These are phyloP conservation scores for Leccinum boreale DNA, from an alignment of 768 basidiomycete genomes.

Conservation along the genomic window DNA sequence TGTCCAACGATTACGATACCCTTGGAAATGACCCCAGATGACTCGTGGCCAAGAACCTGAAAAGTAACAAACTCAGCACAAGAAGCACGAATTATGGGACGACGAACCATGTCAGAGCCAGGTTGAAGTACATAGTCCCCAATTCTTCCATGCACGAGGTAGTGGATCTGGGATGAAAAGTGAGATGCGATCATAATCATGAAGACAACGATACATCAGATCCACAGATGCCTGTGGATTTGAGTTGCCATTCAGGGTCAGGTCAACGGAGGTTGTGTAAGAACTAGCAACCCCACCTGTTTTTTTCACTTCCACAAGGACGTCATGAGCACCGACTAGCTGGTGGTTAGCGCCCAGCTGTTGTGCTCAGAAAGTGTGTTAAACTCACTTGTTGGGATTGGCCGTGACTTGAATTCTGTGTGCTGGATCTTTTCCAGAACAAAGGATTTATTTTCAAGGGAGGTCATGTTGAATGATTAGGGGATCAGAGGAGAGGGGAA, in stretches of 20 bases:
- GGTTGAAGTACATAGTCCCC: slow-evolving; percentile 75
- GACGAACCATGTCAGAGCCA: slow-evolving; percentile 60
- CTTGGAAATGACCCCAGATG: slow-evolving; percentile 72
- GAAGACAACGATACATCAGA: slow-evolving; percentile 59
- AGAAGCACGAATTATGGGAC: not conserved
- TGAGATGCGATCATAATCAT: slow-evolving; percentile 3
- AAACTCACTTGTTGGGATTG: slow-evolving; percentile 66
- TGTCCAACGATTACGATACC: slow-evolving; percentile 34
- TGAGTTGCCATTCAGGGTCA: slow-evolving; percentile 4
- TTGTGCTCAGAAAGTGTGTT: not conserved
- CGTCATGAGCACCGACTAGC: slow-evolving; percentile 68
- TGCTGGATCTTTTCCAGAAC: slow-evolving; percentile 67
- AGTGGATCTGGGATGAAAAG: slow-evolving; percentile 57
- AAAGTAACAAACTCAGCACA: not conserved
- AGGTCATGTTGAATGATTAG: slow-evolving; percentile 43
- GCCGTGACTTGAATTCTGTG: slow-evolving; percentile 67
- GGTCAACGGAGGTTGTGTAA: slow-evolving; percentile 2
- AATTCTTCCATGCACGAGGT: slow-evolving; percentile 73
- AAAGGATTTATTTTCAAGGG: slow-evolving; percentile 67
- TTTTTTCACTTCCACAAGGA: slow-evolving; percentile 88
- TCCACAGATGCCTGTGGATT: slow-evolving; percentile 74
- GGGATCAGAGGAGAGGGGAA: not conserved
- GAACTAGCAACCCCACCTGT: slow-evolving; percentile 55
- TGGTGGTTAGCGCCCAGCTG: slow-evolving; percentile 1
- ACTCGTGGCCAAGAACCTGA: slow-evolving; percentile 95